Evolutionary conservation across 345 rosid species (phyloP).

Genomic region (Brassica incana): DNA sequence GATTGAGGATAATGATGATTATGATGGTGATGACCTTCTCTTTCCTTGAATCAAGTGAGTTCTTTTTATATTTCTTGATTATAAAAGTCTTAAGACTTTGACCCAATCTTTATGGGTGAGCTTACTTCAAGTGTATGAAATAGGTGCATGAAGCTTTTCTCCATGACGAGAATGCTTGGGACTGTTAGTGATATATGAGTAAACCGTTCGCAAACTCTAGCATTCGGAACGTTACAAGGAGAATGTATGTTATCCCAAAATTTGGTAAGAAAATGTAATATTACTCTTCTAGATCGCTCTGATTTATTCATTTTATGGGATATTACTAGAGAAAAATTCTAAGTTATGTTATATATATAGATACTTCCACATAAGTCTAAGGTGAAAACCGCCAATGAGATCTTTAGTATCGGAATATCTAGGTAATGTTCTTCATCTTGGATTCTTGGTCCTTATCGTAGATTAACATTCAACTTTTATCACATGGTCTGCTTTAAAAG

Average conservation of each 20-base stretch:
- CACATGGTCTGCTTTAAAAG: not conserved
- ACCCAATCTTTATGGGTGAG: conserved; percentile 4
- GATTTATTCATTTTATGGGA: no score
- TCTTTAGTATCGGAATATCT: conserved; percentile 65
- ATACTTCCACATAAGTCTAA: conserved; percentile 43
- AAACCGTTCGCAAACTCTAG: conserved; percentile 59
- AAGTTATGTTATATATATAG: no score
- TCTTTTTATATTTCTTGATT: not conserved
- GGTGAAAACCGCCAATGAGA: conserved; percentile 71
- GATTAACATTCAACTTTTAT: not conserved
- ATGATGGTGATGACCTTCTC: conserved; percentile 85
- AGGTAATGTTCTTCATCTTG: conserved; percentile 43
- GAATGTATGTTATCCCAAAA: no score
- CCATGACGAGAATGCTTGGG: conserved; percentile 85
- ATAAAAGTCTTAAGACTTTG: not conserved
- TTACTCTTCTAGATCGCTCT: no score
- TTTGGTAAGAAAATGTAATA: no score
- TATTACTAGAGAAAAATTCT: no score
- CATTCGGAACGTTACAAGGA: not conserved
- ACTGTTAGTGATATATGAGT: conserved; percentile 73
- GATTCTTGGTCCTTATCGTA: not conserved
- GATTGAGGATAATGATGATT: conserved; percentile 52
- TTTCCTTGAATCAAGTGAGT: conserved; percentile 79
- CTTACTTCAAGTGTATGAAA: conserved; percentile 59
- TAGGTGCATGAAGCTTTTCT: conserved; percentile 96